These are phyloP conservation scores for Rhodotorula sp. DNA, from an alignment of 1,284 basidiomycete genomes.

Conservation along the genomic window DNA sequence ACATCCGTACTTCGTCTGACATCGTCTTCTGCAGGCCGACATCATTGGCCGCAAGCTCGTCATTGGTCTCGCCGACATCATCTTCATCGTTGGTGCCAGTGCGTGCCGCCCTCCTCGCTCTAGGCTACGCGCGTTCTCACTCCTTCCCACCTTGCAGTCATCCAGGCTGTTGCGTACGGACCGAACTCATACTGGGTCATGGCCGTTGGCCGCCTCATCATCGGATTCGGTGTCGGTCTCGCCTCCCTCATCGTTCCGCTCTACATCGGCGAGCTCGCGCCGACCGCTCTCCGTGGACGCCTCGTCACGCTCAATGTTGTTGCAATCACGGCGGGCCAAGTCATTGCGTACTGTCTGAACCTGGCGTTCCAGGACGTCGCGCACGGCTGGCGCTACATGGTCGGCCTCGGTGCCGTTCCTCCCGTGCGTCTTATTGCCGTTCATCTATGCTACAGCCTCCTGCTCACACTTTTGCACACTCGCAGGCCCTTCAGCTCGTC, in stretches of 20 bases:
- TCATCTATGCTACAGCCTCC: not conserved
- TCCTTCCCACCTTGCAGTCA: constrained; percentile 14
- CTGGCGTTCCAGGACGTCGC: constrained; percentile 63
- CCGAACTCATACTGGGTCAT: constrained; percentile 73
- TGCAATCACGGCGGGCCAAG: constrained; percentile 45
- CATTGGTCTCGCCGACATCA: constrained; percentile 67
- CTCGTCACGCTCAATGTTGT: constrained; percentile 62
- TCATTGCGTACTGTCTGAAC: constrained; percentile 52
- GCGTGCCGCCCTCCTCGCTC: not conserved
- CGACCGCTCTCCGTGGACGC: constrained; percentile 68
- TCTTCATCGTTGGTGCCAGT: constrained; percentile 72
- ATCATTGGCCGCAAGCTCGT: constrained; percentile 54
- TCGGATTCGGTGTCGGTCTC: constrained; percentile 59
- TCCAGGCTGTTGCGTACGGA: constrained; percentile 61
- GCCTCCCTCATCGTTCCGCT: constrained; percentile 51
- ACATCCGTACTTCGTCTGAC: not conserved
- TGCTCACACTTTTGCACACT: constrained; percentile 49
- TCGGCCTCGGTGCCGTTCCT: constrained; percentile 50
- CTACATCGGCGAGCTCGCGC: constrained; percentile 80
- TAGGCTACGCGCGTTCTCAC: not conserved
- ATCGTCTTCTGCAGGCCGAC: constrained; percentile 15
- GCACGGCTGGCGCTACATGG: constrained; percentile 81
- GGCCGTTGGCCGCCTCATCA: constrained; percentile 67
- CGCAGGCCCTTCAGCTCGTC: constrained; percentile 59
- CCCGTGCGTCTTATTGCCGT: constrained; percentile 5